Base-by-base conservation (phyloP, 805 yeast species). In the Kodamaea restingae region DNA sequence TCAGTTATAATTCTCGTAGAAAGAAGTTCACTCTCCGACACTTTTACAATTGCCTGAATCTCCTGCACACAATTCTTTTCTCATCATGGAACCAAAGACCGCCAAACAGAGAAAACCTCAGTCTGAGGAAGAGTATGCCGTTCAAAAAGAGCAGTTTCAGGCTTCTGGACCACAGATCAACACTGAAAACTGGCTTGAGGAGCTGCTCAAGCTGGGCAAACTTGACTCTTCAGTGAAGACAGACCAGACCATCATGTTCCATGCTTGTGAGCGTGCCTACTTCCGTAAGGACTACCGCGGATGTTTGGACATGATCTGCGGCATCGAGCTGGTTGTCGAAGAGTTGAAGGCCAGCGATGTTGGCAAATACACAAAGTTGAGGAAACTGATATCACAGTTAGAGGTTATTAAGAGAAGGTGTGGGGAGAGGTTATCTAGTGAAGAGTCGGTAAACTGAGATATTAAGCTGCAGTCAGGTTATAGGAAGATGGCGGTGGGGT, bases 261-360 rank as follows among this genome's bases (percentile, higher is more conserved):
- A 78, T 43, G 76, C 80, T 7, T 71, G 84, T 22, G 88, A 85
- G 46, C 62, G 79, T 44, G 70, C 79, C 2, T 87, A 81, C 52
- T 88, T 65, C 53, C 50, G 63, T 35, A 65, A 75, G 35, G 60
- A 78, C 26, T 87, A 78, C 49, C 26, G 41, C 1, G 60, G 62
- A 36, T 84, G 93, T 42, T 54, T 76, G 11, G 62, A 26, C 21
- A 39, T 39, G 42, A 39, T 39, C 21, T 4, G 14, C 15, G 31
- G 26, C 5, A 34, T 39, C 17, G 38, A 39, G 35, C 31, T 11
- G 14, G 34, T 17, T 12, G 42, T 39, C 20, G 42, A 39, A n/a
- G 38, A 28, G 29, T 21, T 39, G 31, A 33, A 18, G 31, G 42
- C 26, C n/a, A 17, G 24, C 14, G 42, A 39, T 22, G 38, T 20